Evolutionary conservation across 2,329 filamentous ascomycete species (phyloP).

Genomic region (Periglandula ipomoeae): DNA sequence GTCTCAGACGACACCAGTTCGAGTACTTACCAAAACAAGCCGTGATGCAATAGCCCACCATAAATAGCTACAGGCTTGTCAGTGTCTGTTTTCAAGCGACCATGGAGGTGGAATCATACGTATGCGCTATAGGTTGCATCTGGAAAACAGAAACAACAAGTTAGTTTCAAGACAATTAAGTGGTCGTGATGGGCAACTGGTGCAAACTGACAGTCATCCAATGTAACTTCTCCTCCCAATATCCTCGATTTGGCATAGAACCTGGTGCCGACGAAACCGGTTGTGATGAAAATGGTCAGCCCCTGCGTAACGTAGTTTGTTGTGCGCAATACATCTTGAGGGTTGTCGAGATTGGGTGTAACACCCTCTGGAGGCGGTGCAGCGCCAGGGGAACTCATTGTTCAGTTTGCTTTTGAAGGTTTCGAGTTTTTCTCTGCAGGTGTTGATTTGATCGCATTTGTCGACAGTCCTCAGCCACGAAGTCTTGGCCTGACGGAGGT

Average conservation of each 20-base stretch:
- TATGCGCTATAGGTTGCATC: slow-evolving; percentile 13
- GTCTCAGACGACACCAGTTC: background rate
- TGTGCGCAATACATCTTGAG: slow-evolving; percentile 17
- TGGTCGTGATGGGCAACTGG: background rate
- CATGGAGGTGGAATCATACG: slow-evolving; percentile 5
- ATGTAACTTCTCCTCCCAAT: slow-evolving; percentile 9
- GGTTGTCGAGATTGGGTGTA: slow-evolving; percentile 16
- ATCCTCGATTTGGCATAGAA: slow-evolving; percentile 17
- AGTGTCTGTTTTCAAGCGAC: background rate
- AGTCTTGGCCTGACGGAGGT: too few relatives aligned
- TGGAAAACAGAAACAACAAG: slow-evolving; percentile 3
- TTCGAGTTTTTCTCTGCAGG: background rate
- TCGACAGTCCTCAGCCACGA: too few relatives aligned
- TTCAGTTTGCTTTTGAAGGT: background rate
- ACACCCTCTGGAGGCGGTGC: slow-evolving; percentile 18
- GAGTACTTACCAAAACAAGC: slow-evolving; percentile 15
- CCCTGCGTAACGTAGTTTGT: slow-evolving; percentile 19
- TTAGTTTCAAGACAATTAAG: background rate
- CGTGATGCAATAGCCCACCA: slow-evolving; percentile 19
- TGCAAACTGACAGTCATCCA: slow-evolving; percentile 19
- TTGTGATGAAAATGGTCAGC: slow-evolving; percentile 17
- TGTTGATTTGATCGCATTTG: background rate
- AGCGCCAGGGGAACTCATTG: slow-evolving; percentile 13
- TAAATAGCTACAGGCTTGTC: slow-evolving; percentile 13
- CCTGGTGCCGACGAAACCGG: slow-evolving; percentile 17